These are phyloP conservation scores for Apiospora koreana DNA, from an alignment of 2,329 filamentous ascomycete species.

Conservation along the genomic window DNA sequence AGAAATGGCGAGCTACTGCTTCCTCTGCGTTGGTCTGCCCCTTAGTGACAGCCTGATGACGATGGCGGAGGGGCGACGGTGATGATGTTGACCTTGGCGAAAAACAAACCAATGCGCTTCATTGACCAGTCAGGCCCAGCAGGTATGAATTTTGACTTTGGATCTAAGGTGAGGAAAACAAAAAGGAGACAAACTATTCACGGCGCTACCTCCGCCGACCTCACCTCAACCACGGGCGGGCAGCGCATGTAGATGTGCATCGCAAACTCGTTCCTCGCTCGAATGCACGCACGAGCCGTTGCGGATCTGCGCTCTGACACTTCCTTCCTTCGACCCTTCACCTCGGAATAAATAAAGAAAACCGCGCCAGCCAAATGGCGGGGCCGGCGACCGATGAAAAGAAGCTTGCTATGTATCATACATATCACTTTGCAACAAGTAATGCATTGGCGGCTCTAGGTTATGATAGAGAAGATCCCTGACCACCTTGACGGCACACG, in stretches of 20 bases:
- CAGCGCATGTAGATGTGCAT: background rate
- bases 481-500: conserved; percentile 1
- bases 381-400: conserved; percentile 3
- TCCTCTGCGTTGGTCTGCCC: background rate
- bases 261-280: background rate
- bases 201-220: background rate
- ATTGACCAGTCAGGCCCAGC: background rate
- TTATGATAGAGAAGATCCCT: background rate
- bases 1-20: conserved; percentile 2
- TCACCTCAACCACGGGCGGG: too few species aligned
- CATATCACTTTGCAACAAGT: background rate
- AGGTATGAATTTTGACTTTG: background rate
- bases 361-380: background rate
- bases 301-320: conserved; percentile 2
- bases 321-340: background rate
- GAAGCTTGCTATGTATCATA: background rate
- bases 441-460: conserved; percentile 1
- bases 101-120: background rate
- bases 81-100: background rate
- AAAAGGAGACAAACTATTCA: background rate
- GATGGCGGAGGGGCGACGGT: background rate
- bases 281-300: background rate
- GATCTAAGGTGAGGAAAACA: background rate
- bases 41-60: background rate
- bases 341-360: background rate